Base-by-base conservation (phyloP, 139 green algal genomes). In the Picochlorum sp. region DNA sequence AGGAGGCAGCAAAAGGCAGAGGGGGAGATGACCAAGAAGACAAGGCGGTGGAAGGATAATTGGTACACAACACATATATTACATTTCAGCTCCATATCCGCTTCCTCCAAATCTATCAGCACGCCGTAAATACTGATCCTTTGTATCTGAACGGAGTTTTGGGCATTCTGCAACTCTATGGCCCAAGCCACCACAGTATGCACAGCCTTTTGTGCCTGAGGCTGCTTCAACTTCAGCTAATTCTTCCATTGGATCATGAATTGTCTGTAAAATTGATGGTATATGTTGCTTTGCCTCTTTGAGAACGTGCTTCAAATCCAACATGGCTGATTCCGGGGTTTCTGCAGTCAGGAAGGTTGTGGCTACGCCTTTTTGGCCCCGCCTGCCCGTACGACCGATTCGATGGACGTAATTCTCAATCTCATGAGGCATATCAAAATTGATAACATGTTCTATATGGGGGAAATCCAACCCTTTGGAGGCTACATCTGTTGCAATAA, bases 341-440 rank as follows among this genome's bases (percentile, higher is more conserved):
- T 91, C 87, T 65, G 89, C 95, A 86, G 96, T 98, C 73, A 99
- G 88, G 72, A 98, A 97, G 11, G 94, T 97, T 24, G 94, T 98
- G 20, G 94, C 94, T 4, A 98, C 88, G 34, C 94, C 94, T 18
- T 88, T 98, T 79, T 97, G 96, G 57, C 94, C 94, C 65, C 88
- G 90, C 18, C 94, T 90, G 0, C 94, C 94, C 16, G 87, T 95
- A 44, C 86, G 83, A 13, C 86, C 86, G 49, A 92, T 92, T 11
- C 85, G 58, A 71, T 98, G 94, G 56, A 98, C 94, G 72, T 99
- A 97, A 74, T 98, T 98, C 67, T 99, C 94, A 57, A 99, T 97
- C 73, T 98, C 94, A 38, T 87, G 77, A 2, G 94, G 94, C 94
- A 99, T 98, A 85, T 99, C 94, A 71, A 89, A 99, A 74, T 99